Evolutionary conservation across 257 asterid genomes (phyloP).

Genomic region (Solanum verrucosum): DNA sequence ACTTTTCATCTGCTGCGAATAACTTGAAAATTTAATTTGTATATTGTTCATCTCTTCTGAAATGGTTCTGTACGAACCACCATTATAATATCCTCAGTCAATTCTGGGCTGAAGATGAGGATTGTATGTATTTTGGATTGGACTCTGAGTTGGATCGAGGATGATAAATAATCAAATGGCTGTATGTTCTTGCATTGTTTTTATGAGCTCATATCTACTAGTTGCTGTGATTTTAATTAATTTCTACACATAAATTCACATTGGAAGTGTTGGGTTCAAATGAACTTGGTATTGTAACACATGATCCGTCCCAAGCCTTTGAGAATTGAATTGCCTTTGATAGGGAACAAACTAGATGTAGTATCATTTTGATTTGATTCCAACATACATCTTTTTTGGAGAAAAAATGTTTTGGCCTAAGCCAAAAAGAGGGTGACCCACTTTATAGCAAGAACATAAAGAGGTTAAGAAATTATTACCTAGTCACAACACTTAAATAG

Average conservation of each 20-base stretch:
- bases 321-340: background rate
- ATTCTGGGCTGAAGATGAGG: background rate
- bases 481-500: background rate
- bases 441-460: background rate
- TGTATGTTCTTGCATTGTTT: background rate
- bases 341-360: background rate
- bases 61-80: background rate
- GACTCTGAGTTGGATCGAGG: background rate
- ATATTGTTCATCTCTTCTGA: background rate
- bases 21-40: conserved; percentile 1
- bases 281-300: background rate
- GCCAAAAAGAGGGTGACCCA: background rate
- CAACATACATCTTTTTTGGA: background rate
- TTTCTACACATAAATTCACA: background rate
- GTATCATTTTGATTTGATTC: background rate
- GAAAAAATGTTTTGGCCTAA: background rate
- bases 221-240: background rate
- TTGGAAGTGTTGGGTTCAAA: background rate
- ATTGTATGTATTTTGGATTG: background rate
- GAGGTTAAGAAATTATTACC: background rate
- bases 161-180: background rate
- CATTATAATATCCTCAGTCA: background rate
- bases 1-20: background rate
- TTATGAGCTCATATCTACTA: background rate
- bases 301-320: background rate